Base-by-base conservation (phyloP, 176 grass and related monocot genomes). In the Eleusine coracana region DNA sequence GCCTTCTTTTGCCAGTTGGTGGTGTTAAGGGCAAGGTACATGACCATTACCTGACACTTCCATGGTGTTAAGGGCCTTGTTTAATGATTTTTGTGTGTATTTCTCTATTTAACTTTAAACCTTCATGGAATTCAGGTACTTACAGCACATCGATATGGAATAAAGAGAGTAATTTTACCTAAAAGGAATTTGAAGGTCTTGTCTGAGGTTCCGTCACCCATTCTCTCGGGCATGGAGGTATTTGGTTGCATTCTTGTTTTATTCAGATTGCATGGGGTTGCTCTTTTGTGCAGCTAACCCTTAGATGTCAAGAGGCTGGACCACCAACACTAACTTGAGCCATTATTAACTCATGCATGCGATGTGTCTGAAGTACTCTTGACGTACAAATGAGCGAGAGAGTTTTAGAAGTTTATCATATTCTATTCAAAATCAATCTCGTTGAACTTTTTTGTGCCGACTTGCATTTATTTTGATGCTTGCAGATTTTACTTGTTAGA, bases 131-230 rank as follows among this genome's bases (percentile, higher is more conserved):
- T 90, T 90, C 76, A 99, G 96, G 91, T 99, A 50, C 75, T 99
- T 85, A 91, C 96, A 1, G 96, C 96, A 21, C 89, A 99, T 86
- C 89, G 93, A 5, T 94, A 87, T 92, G 96, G 96, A 44, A 96
- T 99, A 69, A 99, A 94, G 85, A 89, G 96, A 87, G 91, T 99
- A 74, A 99, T 99, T 78, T 89, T 99, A 68, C 96, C 96, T 70
- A 91, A 94, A 89, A 87, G 96, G 62, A 99, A 99, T 68, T 84
- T 88, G 77, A 99, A 99, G 85, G 96, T 96, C 82, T 83, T 99
- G 70, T 75, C 89, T 52, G 96, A 99, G 85, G 88, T 99, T 86
- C 93, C 96, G 37, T 77, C 91, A 34, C 80, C 93, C 20, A 85
- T 99, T 81, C 93, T 96, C 74, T 67, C 93, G 74, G 89, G 85